These are phyloP conservation scores for Neurospora pannonica DNA, from an alignment of 495 filamentous ascomycete species.

Conservation along the genomic window DNA sequence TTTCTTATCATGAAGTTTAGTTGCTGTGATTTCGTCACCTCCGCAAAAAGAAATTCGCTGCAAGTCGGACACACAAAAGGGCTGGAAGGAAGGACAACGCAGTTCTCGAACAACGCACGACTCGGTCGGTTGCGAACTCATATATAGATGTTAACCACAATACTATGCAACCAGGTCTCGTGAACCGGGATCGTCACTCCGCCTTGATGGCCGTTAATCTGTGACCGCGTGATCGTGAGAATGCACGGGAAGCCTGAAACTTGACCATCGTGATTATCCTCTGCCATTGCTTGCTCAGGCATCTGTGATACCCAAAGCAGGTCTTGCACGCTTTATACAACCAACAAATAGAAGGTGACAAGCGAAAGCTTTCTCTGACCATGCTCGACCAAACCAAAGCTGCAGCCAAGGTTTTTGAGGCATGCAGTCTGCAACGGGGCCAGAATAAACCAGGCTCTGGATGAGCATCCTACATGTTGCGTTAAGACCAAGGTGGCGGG, in stretches of 20 bases:
- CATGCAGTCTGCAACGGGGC: neutral
- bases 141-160: neutral
- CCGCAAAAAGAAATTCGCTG: neutral
- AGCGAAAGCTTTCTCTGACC: neutral
- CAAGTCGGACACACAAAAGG: neutral
- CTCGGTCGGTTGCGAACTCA: neutral
- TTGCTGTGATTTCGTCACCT: neutral
- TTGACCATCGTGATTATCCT: neutral
- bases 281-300: neutral
- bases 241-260: neutral
- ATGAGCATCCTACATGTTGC: neutral
- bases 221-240: neutral
- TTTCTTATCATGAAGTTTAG: neutral
- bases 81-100: neutral
- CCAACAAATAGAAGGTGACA: neutral
- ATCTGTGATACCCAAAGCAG: neutral
- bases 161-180: neutral
- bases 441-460: neutral
- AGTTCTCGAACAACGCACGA: neutral
- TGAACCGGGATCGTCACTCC: neutral
- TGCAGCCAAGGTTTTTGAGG: neutral
- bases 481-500: neutral
- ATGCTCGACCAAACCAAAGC: neutral
- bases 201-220: neutral
- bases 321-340: neutral